Evolutionary conservation across 2,329 filamentous ascomycete species (phyloP), one percentile per base, ranked within the genome.

Genomic region (Aspergillus sp.): DNA sequence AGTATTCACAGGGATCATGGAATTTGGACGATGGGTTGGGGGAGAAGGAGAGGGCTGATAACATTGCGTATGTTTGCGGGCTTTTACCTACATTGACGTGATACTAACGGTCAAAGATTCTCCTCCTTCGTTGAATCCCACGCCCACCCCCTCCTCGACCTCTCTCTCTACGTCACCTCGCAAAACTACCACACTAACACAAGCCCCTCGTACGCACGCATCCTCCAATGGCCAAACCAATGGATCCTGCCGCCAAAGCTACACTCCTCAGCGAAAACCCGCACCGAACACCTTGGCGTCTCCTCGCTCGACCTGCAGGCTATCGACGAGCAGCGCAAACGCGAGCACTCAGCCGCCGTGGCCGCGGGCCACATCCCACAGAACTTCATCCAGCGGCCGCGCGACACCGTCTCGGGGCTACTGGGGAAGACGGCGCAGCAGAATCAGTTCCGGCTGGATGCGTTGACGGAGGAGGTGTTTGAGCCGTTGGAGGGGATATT

Each of bases 111-210:
- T 41, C 48, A 35, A 51, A 66, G 66, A 26, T 70, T 69, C 68
- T 73, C 79, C 33, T 79, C 86, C 52, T 90, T 90, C 67, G 72
- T 96, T 55, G 75, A 82, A 62, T 79, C 82, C 28, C 82, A 84
- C 48, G 87, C 85, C n/a, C 81, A 83, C 43, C 81, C 85, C 30
- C 79, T 97, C 50, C 66, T 96, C 57, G 86, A 94, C 57, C 81
- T 96, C 48, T 90, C 83, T 44, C 83, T 97, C 57, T 97, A 94
- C 66, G 85, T 93, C 52, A 93, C 89, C 30, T 87, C 85, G 48
- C 81, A 88, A 53, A 96, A 97, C 72, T 98, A 93, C 78, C 76
- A 82, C 46, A 73, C 77, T 39, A 72, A 78, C 42, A 95, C 89
- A 3, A 82, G 88, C 10, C 86, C 88, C 2, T 84, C 88, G 34